Conservation (phyloP, 2,329 filamentous ascomycete genomes). For the Cordyceps cateniannulata region DNA sequence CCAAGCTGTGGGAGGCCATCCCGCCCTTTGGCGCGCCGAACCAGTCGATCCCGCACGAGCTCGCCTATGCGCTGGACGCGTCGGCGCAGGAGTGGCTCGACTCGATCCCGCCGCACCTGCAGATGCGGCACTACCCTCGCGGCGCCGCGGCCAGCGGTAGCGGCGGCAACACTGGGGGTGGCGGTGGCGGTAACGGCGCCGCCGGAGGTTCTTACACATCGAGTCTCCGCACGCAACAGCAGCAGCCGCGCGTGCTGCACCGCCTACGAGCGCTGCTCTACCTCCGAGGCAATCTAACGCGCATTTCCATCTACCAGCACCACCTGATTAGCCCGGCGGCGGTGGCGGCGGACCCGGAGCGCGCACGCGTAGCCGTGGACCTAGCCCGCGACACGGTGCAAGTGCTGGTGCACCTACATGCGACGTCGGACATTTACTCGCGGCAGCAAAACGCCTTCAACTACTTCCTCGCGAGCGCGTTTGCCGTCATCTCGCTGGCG, state of each 20-base stretch:
- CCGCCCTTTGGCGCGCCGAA: constrained; percentile 29
- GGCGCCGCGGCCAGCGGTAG: constrained; percentile 25
- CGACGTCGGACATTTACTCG: constrained; percentile 23
- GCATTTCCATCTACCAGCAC: constrained; percentile 38
- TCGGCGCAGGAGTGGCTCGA: constrained; percentile 39
- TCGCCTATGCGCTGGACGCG: constrained; percentile 32
- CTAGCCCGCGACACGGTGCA: constrained; percentile 24
- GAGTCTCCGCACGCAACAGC: constrained; percentile 14
- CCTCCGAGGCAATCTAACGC: constrained; percentile 38
- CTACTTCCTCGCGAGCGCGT: constrained; percentile 24
- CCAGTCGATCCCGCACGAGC: constrained; percentile 30
- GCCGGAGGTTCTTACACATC: background rate
- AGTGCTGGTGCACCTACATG: constrained; percentile 22
- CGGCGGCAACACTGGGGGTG: constrained; percentile 14
- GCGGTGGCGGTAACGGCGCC: too few species aligned
- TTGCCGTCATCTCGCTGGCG: constrained; percentile 33
- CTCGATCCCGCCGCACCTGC: constrained; percentile 36
- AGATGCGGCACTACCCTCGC: constrained; percentile 30
- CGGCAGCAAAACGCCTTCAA: constrained; percentile 24
- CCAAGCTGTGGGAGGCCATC: constrained; percentile 40
- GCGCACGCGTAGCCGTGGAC: constrained; percentile 32
- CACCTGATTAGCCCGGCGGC: constrained; percentile 32
- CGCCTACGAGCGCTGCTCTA: constrained; percentile 36
- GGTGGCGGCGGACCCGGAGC: constrained; percentile 28
- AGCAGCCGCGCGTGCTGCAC: constrained; percentile 30